A percentile compares a stretch with the other conserved stretches of the same genome.
phyloP scores from a whole-genome alignment of 805 yeast genomes.

The Debaryomyces hansenii region DNA sequence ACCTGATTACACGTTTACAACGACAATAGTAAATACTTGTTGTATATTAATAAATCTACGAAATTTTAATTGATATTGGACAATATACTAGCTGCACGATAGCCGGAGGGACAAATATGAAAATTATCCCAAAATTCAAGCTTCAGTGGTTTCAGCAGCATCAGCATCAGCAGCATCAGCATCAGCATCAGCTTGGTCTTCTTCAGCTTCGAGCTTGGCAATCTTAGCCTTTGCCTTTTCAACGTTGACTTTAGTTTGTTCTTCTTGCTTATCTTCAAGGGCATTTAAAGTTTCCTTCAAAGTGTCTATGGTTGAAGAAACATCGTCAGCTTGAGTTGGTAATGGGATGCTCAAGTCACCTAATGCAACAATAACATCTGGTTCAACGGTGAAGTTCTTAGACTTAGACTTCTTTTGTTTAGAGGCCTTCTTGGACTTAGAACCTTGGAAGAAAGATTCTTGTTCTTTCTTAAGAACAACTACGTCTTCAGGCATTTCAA shows the following conservation, averaged over 20 bases:
- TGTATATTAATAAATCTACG: not conserved
- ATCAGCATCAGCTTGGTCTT: conserved; percentile 13
- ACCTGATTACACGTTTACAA: not conserved
- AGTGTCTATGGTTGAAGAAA: conserved; percentile 59
- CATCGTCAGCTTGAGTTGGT: conserved; percentile 76
- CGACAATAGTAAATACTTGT: not conserved
- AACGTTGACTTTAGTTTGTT: conserved; percentile 73
- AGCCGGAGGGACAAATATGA: not conserved
- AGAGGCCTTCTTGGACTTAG: conserved; percentile 39
- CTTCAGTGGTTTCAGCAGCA: conserved; percentile 10
- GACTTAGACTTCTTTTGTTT: conserved; percentile 54
- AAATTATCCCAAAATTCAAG: not conserved
- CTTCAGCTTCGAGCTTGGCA: conserved; percentile 61
- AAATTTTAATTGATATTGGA: not conserved
- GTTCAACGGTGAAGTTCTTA: conserved; percentile 68
- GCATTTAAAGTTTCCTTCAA: conserved; percentile 72
- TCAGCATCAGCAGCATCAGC: conserved; percentile 7
- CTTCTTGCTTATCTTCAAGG: conserved; percentile 72
- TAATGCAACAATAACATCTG: conserved; percentile 74
- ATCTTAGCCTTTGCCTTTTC: conserved; percentile 77
- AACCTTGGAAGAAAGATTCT: conserved; percentile 55
- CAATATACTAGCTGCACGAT: not conserved
- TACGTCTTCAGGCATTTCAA: conserved; percentile 64
- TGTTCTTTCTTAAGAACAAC: conserved; percentile 65
- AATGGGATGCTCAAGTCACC: conserved; percentile 73